These are phyloP conservation scores for Colletotrichum kahawae DNA, from an alignment of 2,329 filamentous ascomycete genomes.

Conservation along the genomic window DNA sequence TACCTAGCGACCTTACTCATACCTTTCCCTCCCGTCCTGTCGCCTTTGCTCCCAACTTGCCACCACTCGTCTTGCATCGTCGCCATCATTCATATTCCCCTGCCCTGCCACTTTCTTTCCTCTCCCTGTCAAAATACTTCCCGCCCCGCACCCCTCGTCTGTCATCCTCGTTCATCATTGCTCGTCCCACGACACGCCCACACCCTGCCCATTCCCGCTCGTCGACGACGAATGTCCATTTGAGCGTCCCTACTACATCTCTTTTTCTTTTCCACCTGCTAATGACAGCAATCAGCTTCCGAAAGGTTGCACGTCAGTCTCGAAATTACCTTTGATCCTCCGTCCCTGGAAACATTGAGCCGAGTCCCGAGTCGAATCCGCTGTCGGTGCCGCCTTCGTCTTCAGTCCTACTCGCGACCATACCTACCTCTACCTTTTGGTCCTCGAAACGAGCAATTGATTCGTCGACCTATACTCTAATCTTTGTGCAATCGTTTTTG, in stretches of 20 bases:
- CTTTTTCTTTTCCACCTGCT: not conserved
- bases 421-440: not conserved
- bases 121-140: constrained; percentile 21
- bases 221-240: not conserved
- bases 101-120: constrained; percentile 19
- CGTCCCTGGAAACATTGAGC: not conserved
- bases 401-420: not conserved
- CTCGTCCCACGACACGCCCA: constrained; percentile 17
- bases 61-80: constrained; percentile 21
- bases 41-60: constrained; percentile 12
- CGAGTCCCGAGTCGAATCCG: constrained; percentile 3
- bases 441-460: constrained; percentile 10
- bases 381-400: constrained; percentile 4
- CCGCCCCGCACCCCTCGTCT: constrained; percentile 22
- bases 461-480: not conserved
- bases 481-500: constrained; percentile 9
- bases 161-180: constrained; percentile 21
- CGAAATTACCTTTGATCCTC: not conserved
- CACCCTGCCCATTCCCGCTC: constrained; percentile 7
- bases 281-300: not conserved
- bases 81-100: constrained; percentile 23
- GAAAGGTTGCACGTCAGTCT: not conserved
- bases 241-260: not conserved
- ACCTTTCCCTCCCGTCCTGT: not conserved
- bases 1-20: constrained; percentile 1